Evolutionary conservation across 495 filamentous ascomycete genomes (phyloP), one percentile per base, ranked within the genome.

Genomic region (Trichoderma parareesei): DNA sequence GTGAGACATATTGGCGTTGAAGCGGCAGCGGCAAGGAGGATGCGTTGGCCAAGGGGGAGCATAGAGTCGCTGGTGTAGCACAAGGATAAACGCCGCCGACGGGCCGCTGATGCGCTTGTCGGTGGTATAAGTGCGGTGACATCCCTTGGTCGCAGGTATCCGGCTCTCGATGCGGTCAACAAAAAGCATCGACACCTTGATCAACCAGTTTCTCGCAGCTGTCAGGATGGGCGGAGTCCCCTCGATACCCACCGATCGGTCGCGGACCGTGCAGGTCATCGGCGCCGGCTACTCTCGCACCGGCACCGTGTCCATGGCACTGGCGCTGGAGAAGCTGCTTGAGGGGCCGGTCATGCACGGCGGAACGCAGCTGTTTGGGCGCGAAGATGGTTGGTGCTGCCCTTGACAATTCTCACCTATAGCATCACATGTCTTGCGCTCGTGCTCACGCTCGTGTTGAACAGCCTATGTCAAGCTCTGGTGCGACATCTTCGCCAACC

Each of bases 231-330:
- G 74, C 13, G 71, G 69, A 3, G 66, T 69, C 20, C 68, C 72
- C 5, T 76, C 74, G 16, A 70, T 72, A 46, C 74, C 74, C 11
- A 72, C 70, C 0, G 74, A 76, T 42, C 68, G 68, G 42, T 71
- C 69, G 3, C 68, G 69, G 65, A 68, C 67, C 55, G 64, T 81
- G n/a, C 74, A 76, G 65, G 78, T 82, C 41, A 82, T 82, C 65
- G 77, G 80, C 8, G 80, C 81, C 6, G 80, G 80, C 13, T 78
- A 77, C 40, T 77, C 80, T n/a, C 76, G 81, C 44, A 82, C 80
- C 5, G 81, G 80, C 35, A 81, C 80, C 9, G 75, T 80, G 0
- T 81, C 79, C 20, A 78, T 81, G 71, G 76, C 75, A 2, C 53
- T 57, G 33, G 81, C 80, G n/a, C 63, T 84, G 4, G 70, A 70